Percentiles rank a stretch among this genome's conserved stretches.
Evolutionary conservation across 2,329 filamentous ascomycete species (phyloP).

Genomic region (Exophiala sp.): DNA sequence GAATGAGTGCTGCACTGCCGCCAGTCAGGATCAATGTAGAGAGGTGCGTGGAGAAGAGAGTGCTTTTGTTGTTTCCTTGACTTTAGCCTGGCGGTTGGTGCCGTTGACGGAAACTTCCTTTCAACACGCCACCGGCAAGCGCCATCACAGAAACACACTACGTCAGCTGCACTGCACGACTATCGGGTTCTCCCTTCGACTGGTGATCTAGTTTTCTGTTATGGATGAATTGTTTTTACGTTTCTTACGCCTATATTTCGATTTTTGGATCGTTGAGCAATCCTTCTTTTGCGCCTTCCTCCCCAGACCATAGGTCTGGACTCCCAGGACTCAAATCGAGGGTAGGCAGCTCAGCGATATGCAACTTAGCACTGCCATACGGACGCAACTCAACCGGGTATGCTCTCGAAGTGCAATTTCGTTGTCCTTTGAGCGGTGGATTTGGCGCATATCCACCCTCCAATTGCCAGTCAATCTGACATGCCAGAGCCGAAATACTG

Average conservation of each 20-base stretch:
- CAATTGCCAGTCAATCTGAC: constrained; percentile 40
- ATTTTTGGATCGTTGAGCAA: not conserved
- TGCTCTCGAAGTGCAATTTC: constrained; percentile 36
- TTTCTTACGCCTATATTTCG: not conserved
- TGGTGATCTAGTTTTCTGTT: too few relatives aligned
- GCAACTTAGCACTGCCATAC: constrained; percentile 48
- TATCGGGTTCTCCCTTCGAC: too few relatives aligned
- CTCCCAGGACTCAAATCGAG: constrained; percentile 28
- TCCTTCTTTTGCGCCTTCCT: not conserved
- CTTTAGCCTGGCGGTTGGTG: too few relatives aligned
- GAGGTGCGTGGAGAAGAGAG: not conserved
- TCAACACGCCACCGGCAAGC: too few relatives aligned
- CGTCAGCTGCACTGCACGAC: too few relatives aligned
- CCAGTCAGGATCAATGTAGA: constrained; percentile 13
- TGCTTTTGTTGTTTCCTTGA: not conserved
- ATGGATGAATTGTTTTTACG: not conserved
- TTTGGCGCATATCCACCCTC: constrained; percentile 35
- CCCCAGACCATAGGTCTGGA: constrained; percentile 16
- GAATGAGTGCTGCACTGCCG: constrained; percentile 3
- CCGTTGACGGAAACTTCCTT: too few relatives aligned
- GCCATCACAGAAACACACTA: too few relatives aligned
- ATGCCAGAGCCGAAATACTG: constrained; percentile 38
- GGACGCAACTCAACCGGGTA: constrained; percentile 41
- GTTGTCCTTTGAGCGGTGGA: constrained; percentile 33
- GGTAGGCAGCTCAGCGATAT: constrained; percentile 44